phyloP scores from a whole-genome alignment of 1,284 basidiomycete species.

The Phellopilus nigrolimitatus region DNA sequence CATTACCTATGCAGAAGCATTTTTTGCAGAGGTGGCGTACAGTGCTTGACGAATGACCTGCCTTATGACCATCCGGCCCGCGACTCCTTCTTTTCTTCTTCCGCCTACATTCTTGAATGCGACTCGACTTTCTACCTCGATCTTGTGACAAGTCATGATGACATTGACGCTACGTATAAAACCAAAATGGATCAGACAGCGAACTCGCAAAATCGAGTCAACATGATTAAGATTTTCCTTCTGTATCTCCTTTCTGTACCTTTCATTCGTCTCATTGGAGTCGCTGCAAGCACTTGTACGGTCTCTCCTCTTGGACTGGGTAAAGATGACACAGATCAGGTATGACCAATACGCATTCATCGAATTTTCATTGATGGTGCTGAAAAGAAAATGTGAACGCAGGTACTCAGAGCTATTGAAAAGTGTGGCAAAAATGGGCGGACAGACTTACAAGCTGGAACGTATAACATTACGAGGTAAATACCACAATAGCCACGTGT shows the following conservation, averaged over 20 bases:
- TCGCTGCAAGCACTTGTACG: constrained; percentile 28
- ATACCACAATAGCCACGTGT: constrained; percentile 16
- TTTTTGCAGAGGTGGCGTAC: background rate
- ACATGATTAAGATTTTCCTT: background rate
- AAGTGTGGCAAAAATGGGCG: constrained; percentile 50
- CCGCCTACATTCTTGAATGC: background rate
- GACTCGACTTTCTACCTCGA: background rate
- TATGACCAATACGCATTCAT: constrained; percentile 20
- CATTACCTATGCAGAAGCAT: too few relatives aligned
- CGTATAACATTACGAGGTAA: constrained; percentile 50
- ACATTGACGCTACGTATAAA: background rate
- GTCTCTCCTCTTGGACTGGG: constrained; percentile 38
- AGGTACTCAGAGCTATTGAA: constrained; percentile 49
- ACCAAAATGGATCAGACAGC: background rate
- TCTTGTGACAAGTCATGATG: background rate
- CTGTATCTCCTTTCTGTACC: background rate
- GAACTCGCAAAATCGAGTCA: background rate
- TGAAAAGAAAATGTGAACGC: background rate
- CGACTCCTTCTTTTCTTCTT: background rate
- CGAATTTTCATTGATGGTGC: background rate
- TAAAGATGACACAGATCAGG: constrained; percentile 40
- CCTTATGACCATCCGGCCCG: background rate
- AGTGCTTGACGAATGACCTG: background rate
- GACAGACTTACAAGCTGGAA: constrained; percentile 40
- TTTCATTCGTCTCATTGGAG: background rate